Evolutionary conservation across 139 green algal species (phyloP), one percentile per base, ranked within the genome.

Genomic region (Chlamydomonas incerta): DNA sequence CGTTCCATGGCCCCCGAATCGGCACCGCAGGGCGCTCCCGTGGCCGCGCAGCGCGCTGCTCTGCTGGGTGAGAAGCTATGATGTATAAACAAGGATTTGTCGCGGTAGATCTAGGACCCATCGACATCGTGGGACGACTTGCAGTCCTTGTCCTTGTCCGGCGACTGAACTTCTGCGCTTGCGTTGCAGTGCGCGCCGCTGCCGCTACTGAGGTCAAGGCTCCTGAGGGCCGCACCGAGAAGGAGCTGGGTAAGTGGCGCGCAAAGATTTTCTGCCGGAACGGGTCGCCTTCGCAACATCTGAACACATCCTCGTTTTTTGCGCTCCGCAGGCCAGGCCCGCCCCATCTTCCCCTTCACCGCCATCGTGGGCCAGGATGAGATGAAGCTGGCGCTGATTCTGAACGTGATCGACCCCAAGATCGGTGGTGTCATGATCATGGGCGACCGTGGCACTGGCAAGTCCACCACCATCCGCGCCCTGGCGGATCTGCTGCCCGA

Each of bases 401-500:
- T 99, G 23, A 98, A 98, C 87, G 94, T 99, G 5, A 91, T 98
- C 60, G 96, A 99, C 87, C 88, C 94, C 4, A 91, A 90, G 63
- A 97, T 98, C 72, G 96, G 96, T 50, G 96, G 96, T 46, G 96
- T 98, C 15, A 95, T 99, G 75, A 97, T 99, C 87, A 98, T 99
- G 96, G 96, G 96, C 66, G 96, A 99, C 83, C 91, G 96, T 50
- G 96, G 95, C 74, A 98, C 95, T 17, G 96, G 93, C 86, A 99
- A 99, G 90, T 95, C 91, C 31, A 94, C 92, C 47, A 94, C 94
- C 79, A 94, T 97, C 72, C 88, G 96, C 46, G 94, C 95, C 0
- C 90, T 99, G 73, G 92, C 93, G 34, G 95, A 98, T 68, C 86
- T 99, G 72, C 91, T 99, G 74, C 96, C 96, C 13, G 90, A 97